phyloP scores from a whole-genome alignment of 768 basidiomycete genomes.

The Lactifluus piperatus region DNA sequence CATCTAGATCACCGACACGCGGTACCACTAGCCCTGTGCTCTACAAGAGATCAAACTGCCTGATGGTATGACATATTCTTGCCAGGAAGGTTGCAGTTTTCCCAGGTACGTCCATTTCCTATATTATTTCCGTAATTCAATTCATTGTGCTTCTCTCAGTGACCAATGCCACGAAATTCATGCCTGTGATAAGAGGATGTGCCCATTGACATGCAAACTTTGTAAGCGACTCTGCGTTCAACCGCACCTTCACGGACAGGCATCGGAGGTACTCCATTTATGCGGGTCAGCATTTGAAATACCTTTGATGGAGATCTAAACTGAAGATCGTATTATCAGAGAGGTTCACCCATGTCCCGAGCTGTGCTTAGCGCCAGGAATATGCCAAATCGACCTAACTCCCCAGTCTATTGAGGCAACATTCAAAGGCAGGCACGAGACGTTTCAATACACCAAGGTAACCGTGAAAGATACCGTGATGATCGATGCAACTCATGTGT shows the following conservation, averaged over 20 bases:
- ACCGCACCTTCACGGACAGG: conserved; percentile 46
- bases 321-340: conserved; percentile 25
- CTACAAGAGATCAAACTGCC: conserved; percentile 4
- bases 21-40: conserved; percentile 11
- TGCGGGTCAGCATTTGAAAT: conserved; percentile 39
- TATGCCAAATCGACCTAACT: conserved; percentile 49
- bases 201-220: conserved; percentile 45
- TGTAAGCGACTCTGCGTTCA: conserved; percentile 47
- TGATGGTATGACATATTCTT: conserved; percentile 9
- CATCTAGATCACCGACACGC: neutral
- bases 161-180: conserved; percentile 38
- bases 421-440: conserved; percentile 50
- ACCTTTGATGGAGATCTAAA: neutral
- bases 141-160: conserved; percentile 25
- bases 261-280: conserved; percentile 36
- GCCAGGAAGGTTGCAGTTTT: conserved; percentile 7
- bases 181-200: conserved; percentile 42
- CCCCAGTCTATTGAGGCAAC: conserved; percentile 55
- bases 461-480: neutral
- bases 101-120: conserved; percentile 3
- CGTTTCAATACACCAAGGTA: conserved; percentile 60
- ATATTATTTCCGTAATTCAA: neutral
- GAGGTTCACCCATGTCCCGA: conserved; percentile 42
- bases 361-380: conserved; percentile 39
- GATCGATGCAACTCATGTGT: neutral